A percentile compares a stretch with the other conserved stretches of the same genome.
Conservation (phyloP, 352 stramenopile genomes). For the Stramenopiles sp. region DNA sequence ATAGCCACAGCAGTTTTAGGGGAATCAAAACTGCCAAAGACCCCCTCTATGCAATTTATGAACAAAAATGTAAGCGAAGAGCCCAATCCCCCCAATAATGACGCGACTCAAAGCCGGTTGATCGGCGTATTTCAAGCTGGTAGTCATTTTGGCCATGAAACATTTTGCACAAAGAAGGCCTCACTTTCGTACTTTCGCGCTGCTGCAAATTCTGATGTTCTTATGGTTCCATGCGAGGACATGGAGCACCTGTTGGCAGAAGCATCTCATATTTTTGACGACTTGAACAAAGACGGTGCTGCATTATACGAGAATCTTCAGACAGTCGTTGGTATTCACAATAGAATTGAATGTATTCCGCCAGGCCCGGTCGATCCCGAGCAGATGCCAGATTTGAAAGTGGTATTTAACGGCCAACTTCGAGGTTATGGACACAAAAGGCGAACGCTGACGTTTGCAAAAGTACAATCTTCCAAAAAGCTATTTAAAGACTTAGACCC, state of each 20-base stretch:
- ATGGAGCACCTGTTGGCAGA: not conserved
- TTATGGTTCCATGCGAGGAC: not conserved
- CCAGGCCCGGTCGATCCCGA: too few relatives aligned
- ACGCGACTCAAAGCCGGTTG: not conserved
- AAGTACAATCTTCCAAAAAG: too few relatives aligned
- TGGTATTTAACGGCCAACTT: too few relatives aligned
- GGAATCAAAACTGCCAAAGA: too few relatives aligned
- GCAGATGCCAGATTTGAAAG: too few relatives aligned
- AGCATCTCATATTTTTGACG: not conserved
- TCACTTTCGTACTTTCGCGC: not conserved
- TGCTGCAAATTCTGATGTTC: constrained; percentile 1
- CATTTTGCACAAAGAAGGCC: not conserved
- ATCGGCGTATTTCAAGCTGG: not conserved
- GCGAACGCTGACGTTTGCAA: too few relatives aligned
- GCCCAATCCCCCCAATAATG: too few relatives aligned
- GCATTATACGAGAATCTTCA: not conserved
- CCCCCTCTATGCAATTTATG: too few relatives aligned
- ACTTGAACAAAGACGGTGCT: not conserved
- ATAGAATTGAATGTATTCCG: not conserved
- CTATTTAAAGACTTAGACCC: too few relatives aligned
- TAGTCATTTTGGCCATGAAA: not conserved
- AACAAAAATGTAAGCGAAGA: not conserved
- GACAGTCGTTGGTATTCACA: not conserved
- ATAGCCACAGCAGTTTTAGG: not conserved
- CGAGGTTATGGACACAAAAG: too few relatives aligned